Base-by-base conservation (phyloP, 495 filamentous ascomycete species). In the Penicillium alfredii region DNA sequence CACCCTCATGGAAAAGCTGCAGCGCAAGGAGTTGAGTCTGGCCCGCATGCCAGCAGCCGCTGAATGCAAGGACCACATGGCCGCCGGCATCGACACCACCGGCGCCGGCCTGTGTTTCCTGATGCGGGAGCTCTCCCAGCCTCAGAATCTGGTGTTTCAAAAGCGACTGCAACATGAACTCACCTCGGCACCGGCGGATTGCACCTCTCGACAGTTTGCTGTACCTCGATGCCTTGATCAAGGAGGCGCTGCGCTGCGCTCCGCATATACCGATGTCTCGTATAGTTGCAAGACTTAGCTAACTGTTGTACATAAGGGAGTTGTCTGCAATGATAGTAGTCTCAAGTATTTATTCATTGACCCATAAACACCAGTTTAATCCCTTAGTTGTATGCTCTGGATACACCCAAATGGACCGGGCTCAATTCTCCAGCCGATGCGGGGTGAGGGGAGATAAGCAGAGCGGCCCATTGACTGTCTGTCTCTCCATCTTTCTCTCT, bases 241-340 rank as follows among this genome's bases (percentile, higher is more conserved):
- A 68, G 42, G 80, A 82, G 47, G 72, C 66, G 0, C 47, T 83
- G 20, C 66, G 79, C 14, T 72, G 63, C 40, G 76, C 74, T 26
- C 74, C 78, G 3, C 69, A 78, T 2, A 83, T 86, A 18, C 79
- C 81, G 5, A 81, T 82, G 71, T 76, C 72, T 5, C 65, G 82
- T n/a, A n/a, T n/a, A n/a, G n/a, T n/a, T n/a, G n/a, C n/a, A n/a
- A n/a, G n/a, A n/a, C n/a, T n/a, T n/a, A n/a, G n/a, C n/a, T n/a
- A n/a, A n/a, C n/a, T n/a, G n/a, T n/a, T n/a, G n/a, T n/a, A n/a
- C n/a, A n/a, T n/a, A n/a, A n/a, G n/a, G n/a, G n/a, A n/a, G n/a
- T n/a, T n/a, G n/a, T n/a, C n/a, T n/a, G n/a, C n/a, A n/a, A n/a
- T n/a, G n/a, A n/a, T n/a, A n/a, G n/a, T n/a, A n/a, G n/a, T n/a